Evolutionary conservation across 768 basidiomycete genomes (phyloP), one percentile per base, ranked within the genome.

Genomic region (Leccinum disarticulatum): DNA sequence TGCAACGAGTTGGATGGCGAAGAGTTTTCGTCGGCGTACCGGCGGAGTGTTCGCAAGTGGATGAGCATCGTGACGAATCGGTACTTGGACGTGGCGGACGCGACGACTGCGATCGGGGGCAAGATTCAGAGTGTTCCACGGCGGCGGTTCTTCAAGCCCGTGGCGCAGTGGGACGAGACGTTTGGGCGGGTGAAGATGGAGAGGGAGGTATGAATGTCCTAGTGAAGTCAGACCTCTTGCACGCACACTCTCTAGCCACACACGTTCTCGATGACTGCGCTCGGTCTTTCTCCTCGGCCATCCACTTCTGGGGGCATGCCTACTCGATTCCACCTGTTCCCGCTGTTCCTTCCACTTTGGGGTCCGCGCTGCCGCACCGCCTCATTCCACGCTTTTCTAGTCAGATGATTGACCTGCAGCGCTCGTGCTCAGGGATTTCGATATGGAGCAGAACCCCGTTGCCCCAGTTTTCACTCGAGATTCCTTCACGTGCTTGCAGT

Each of bases 301-400:
- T 76, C 77, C 13, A 74, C 77, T 6, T 75, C 77, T 48, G 70
- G 67, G 9, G 68, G 70, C 58, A 63, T 38, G 49, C 66, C n/a
- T 58, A 72, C 17, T 31, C 60, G 6, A 25, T 53, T 49, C 63
- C 63, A 33, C 66, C 70, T 46, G 56, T 64, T 10, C 68, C 71
- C 48, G 61, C 72, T 38, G 60, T 75, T 17, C 66, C 75, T 7
- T 55, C 70, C 6, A 73, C 75, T 35, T 67, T 71, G 10, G 69
- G 75, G 50, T 68, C 66, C 19, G 51, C 76, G 6, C 72, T 82
- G 3, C 79, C 81, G n/a, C 79, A 85, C 19, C 82, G 89, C 25
- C 88, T 91, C 69, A 67, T 93, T 53, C 87, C 90, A 10, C 84
- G 90, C 30, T 81, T 92, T 56, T 76, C 93, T 53, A 83, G 81